phyloP scores from a whole-genome alignment of 495 filamentous ascomycete species.

The Hypoxylon trugodes region DNA sequence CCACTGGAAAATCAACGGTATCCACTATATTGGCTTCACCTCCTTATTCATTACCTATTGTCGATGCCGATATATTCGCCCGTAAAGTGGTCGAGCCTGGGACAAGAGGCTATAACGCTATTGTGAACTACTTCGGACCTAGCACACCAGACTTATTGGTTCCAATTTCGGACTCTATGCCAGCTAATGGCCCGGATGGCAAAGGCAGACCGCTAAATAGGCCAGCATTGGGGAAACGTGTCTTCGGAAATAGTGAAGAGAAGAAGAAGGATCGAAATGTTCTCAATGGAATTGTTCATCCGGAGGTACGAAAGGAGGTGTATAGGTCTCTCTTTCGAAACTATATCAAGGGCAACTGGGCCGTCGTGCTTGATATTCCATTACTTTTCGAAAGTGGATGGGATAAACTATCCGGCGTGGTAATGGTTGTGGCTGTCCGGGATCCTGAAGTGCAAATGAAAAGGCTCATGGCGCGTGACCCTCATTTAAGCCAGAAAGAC shows the following conservation, averaged over 20 bases:
- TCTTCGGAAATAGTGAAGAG: constrained; percentile 79
- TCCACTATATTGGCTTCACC: constrained; percentile 79
- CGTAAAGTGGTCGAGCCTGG: constrained; percentile 92
- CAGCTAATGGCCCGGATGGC: constrained; percentile 51
- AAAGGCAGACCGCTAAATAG: constrained; percentile 80
- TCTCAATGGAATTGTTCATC: constrained; percentile 92
- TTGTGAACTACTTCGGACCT: constrained; percentile 79
- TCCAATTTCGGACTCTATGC: constrained; percentile 53
- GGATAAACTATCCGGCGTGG: constrained; percentile 79
- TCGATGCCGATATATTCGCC: constrained; percentile 93
- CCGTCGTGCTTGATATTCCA: constrained; percentile 91
- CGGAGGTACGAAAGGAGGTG: constrained; percentile 80
- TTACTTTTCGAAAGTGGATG: constrained; percentile 87
- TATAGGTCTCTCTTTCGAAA: constrained; percentile 68
- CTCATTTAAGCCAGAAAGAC: constrained; percentile 76
- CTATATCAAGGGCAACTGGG: constrained; percentile 79
- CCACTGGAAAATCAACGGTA: constrained; percentile 97
- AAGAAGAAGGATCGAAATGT: constrained; percentile 70
- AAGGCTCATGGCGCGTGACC: constrained; percentile 75
- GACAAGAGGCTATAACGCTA: constrained; percentile 78
- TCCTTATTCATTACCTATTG: constrained; percentile 87
- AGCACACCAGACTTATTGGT: constrained; percentile 86
- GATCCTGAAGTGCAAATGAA: constrained; percentile 81
- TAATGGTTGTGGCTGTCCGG: constrained; percentile 83
- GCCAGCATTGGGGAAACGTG: constrained; percentile 80